phyloP scores from a whole-genome alignment of 164 flowering plant genomes.

The Annona cherimola region DNA sequence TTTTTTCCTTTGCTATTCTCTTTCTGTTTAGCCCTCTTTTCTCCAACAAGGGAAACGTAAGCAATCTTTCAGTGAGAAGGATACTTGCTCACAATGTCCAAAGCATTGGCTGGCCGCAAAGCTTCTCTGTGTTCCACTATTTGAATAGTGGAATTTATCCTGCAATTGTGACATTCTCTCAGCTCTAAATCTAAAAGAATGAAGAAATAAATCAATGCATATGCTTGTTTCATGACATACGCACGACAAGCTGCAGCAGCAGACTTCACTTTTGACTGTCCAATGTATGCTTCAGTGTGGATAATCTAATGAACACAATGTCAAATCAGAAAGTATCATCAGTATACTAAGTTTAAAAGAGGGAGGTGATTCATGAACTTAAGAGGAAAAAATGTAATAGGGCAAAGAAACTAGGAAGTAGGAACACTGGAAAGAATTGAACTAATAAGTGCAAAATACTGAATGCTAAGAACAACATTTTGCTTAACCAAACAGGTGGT shows the following conservation, averaged over 20 bases:
- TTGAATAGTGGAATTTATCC: slow-evolving; percentile 77
- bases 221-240: slow-evolving; percentile 33
- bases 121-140: slow-evolving; percentile 75
- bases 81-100: slow-evolving; percentile 90
- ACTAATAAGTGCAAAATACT: neutral
- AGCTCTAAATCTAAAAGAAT: neutral
- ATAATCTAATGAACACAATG: slow-evolving; percentile 50
- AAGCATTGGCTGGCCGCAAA: slow-evolving; percentile 71
- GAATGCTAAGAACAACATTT: neutral
- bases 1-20: no score
- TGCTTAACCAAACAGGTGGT: neutral
- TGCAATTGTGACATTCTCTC: slow-evolving; percentile 19
- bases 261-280: slow-evolving; percentile 82
- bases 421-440: neutral
- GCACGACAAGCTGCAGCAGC: slow-evolving; percentile 92
- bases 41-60: neutral
- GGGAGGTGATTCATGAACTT: neutral
- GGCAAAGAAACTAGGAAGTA: neutral
- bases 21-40: no score
- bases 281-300: slow-evolving; percentile 83
- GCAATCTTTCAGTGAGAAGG: slow-evolving; percentile 21
- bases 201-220: neutral
- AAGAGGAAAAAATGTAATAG: neutral
- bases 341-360: neutral
- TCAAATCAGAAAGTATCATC: neutral